A percentile compares a stretch with the other conserved stretches of the same genome.
Evolutionary conservation across 140 eudicot genomes (phyloP).

Genomic region (Artemisia princeps): DNA sequence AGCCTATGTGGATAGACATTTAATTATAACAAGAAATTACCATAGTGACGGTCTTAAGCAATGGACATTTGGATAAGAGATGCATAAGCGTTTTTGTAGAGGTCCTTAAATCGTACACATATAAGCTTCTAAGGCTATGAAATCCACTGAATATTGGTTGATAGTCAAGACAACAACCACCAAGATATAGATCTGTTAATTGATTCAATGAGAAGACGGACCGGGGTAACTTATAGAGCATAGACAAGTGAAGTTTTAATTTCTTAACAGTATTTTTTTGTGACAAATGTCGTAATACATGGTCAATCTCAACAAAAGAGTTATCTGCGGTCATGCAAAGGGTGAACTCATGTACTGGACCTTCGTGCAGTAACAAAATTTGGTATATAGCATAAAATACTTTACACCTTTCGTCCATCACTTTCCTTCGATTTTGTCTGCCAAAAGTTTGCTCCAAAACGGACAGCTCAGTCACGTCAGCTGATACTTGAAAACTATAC

Average conservation of each 20-base stretch:
- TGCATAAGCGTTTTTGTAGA: constrained; percentile 11
- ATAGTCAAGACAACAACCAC: constrained; percentile 24
- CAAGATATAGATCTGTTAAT: constrained; percentile 23
- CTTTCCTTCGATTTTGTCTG: neutral
- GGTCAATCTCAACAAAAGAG: neutral
- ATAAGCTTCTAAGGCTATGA: constrained; percentile 21
- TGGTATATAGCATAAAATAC: neutral
- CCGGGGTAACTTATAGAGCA: neutral
- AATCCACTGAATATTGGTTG: constrained; percentile 27
- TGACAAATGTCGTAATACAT: neutral
- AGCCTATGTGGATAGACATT: neutral
- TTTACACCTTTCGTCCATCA: neutral
- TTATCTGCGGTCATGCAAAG: neutral
- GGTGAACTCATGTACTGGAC: neutral
- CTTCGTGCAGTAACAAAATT: neutral
- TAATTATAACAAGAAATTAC: neutral
- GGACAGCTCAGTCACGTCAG: neutral
- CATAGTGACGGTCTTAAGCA: constrained; percentile 23
- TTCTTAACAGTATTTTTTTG: neutral
- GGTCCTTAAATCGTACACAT: neutral
- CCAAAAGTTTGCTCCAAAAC: neutral
- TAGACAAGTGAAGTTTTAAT: neutral
- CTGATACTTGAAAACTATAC: neutral
- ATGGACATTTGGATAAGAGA: constrained; percentile 29
- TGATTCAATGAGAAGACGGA: constrained; percentile 10